Base-by-base conservation (phyloP, 306 rosid species). In the Cotoneaster glaucophyllus region DNA sequence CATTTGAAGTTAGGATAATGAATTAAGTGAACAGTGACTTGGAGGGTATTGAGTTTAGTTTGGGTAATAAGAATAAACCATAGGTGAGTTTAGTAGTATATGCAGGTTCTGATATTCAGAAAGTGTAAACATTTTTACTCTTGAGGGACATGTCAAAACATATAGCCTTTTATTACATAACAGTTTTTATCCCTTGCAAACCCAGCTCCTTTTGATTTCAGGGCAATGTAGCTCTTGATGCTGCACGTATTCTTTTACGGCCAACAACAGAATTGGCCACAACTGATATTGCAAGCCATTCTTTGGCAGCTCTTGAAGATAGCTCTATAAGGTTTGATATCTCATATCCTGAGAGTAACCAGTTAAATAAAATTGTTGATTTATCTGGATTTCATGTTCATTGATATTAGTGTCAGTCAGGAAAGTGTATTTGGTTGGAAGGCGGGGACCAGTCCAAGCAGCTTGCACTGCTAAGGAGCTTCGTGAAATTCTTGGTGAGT, bases 151-250 rank as follows among this genome's bases (percentile, higher is more conserved):
- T 71, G 52, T n/a, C 58, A 8, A 59, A 69, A 77, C 26, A 70
- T 67, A 64, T 37, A 64, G 37, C 31, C 26, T 70, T 64, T 56
- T 45, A 14, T 34, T 11, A 28, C 70, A 45, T 43, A 75, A 48
- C 41, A 41, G 70, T 37, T 81, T 59, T 72, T 75, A 41, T 69
- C 39, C 77, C 34, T 17, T 62, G 22, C 43, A 78, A n/a, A 69
- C 64, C 32, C 59, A 39, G 15, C 54, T 76, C 65, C 54, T 52
- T 81, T 69, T 76, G 64, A 75, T 77, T 85, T 76, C 90, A 92
- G 99, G 99, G 99, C 17, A 95, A 95, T 88, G 99, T 95, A 64
- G 97, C 99, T 78, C 86, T 95, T 83, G 97, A 95, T 79, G 88
- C 86, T 66, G 99, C 97, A 57, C 93, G 96, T 57, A 83, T 95